phyloP scores from a whole-genome alignment of 1,284 basidiomycete species.

The Rhodofomes roseus region DNA sequence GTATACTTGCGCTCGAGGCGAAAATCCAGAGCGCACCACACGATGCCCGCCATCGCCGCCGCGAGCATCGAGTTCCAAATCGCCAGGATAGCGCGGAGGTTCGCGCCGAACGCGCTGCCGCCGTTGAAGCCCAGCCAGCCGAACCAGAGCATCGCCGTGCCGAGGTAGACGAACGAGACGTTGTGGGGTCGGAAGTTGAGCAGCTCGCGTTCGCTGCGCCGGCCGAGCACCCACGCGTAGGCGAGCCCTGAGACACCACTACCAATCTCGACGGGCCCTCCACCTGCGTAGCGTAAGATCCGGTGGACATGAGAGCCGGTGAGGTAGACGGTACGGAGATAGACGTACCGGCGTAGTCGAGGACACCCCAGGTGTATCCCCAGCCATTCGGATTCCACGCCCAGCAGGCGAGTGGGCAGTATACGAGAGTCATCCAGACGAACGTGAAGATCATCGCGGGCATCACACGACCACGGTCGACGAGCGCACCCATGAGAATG shows the following conservation, averaged over 20 bases:
- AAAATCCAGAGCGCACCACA: slow-evolving; percentile 90
- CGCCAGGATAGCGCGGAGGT: slow-evolving; percentile 83
- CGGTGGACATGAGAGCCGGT: slow-evolving; percentile 1
- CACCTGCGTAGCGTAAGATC: slow-evolving; percentile 47
- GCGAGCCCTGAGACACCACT: slow-evolving; percentile 86
- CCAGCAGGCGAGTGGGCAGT: slow-evolving; percentile 80
- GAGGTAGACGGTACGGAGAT: neutral
- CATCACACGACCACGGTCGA: slow-evolving; percentile 84
- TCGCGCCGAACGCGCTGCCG: slow-evolving; percentile 85
- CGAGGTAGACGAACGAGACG: slow-evolving; percentile 85
- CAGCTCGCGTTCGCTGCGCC: slow-evolving; percentile 75
- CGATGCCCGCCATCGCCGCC: slow-evolving; percentile 73
- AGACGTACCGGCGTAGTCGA: slow-evolving; percentile 72
- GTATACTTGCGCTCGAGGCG: slow-evolving; percentile 78
- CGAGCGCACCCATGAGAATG: slow-evolving; percentile 79
- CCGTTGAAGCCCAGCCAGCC: slow-evolving; percentile 77
- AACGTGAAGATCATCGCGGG: slow-evolving; percentile 90
- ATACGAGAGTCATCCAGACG: slow-evolving; percentile 82
- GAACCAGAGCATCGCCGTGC: slow-evolving; percentile 89
- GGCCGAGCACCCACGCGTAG: slow-evolving; percentile 81
- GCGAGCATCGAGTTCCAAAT: slow-evolving; percentile 88
- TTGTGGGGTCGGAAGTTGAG: slow-evolving; percentile 93
- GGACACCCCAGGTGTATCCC: slow-evolving; percentile 87
- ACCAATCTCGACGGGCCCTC: slow-evolving; percentile 91
- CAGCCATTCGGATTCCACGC: slow-evolving; percentile 79